Evolutionary conservation across 2,329 filamentous ascomycete species (phyloP).

Genomic region (Ophiognomonia clavigignenti-juglandacearum): DNA sequence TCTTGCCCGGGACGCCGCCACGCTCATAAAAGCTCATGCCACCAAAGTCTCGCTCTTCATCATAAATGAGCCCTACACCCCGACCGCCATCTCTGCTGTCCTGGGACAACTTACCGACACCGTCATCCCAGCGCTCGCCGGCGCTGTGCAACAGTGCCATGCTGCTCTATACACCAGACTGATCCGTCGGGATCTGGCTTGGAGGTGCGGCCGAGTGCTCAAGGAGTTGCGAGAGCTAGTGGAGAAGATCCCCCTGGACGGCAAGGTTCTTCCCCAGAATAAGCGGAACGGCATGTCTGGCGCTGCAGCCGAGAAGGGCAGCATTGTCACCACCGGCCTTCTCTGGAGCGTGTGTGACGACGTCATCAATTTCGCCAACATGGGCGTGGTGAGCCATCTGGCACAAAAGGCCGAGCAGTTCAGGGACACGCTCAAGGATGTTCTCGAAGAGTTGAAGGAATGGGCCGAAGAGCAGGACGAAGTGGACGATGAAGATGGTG

Average conservation of each 20-base stretch:
- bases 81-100: constrained; percentile 66
- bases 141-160: constrained; percentile 62
- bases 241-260: constrained; percentile 53
- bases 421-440: constrained; percentile 72
- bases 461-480: constrained; percentile 73
- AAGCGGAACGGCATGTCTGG: constrained; percentile 39
- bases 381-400: constrained; percentile 67
- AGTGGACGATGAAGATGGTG: constrained; percentile 51
- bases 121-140: constrained; percentile 70
- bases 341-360: constrained; percentile 82
- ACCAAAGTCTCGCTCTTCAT: constrained; percentile 85
- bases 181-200: constrained; percentile 59
- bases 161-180: constrained; percentile 56
- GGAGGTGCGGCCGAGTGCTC: constrained; percentile 55
- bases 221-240: constrained; percentile 59
- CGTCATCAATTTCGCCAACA: constrained; percentile 55
- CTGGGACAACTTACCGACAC: constrained; percentile 67
- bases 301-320: constrained; percentile 39
- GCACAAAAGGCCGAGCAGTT: constrained; percentile 69
- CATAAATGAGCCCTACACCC: constrained; percentile 81
- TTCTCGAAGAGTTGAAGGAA: constrained; percentile 79
- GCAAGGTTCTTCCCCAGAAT: constrained; percentile 43
- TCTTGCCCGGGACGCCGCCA: constrained; percentile 66
- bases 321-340: constrained; percentile 64
- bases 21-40: constrained; percentile 72